Evolutionary conservation across 2,329 filamentous ascomycete species (phyloP).

Genomic region (Pestalotiopsis sp.): DNA sequence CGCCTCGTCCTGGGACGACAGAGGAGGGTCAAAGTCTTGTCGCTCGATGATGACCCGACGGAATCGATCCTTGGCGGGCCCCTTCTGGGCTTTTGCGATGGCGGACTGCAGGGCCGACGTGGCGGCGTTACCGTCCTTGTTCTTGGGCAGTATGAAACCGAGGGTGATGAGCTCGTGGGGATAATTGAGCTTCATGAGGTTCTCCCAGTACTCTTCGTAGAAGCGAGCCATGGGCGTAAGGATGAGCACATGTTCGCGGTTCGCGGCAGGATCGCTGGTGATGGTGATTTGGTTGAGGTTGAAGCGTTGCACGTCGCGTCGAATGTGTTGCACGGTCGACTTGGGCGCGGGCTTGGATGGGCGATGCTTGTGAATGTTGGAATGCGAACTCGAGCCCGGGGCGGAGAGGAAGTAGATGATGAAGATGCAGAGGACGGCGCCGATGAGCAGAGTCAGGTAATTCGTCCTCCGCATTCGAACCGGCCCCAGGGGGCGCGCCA

Average conservation of each 20-base stretch:
- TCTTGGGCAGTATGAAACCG: conserved; percentile 95
- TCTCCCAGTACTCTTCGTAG: conserved; percentile 95
- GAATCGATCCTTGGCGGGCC: conserved; percentile 80
- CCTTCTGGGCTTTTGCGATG: conserved; percentile 83
- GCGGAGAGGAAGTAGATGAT: conserved; percentile 36
- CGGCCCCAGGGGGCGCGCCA: conserved; percentile 38
- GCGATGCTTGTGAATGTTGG: conserved; percentile 19
- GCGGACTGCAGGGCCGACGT: conserved; percentile 81
- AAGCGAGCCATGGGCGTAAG: conserved; percentile 92
- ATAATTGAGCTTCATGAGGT: conserved; percentile 80
- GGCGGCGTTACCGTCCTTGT: conserved; percentile 85
- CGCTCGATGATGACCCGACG: conserved; percentile 91
- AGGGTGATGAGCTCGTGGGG: conserved; percentile 94
- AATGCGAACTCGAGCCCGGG: conserved; percentile 23
- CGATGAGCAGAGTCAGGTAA: conserved; percentile 34
- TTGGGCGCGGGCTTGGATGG: conserved; percentile 64
- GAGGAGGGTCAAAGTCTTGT: conserved; percentile 87
- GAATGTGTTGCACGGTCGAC: conserved; percentile 56
- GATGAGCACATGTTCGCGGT: conserved; percentile 85
- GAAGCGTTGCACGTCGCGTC: conserved; percentile 89
- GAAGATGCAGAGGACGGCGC: conserved; percentile 33
- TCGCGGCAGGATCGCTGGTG: conserved; percentile 72
- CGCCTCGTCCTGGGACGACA: conserved; percentile 79
- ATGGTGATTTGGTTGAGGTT: conserved; percentile 94
- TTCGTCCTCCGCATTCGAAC: conserved; percentile 38